Conservation (phyloP, 495 filamentous ascomycete genomes). For the Trichocladium uniseriatum region DNA sequence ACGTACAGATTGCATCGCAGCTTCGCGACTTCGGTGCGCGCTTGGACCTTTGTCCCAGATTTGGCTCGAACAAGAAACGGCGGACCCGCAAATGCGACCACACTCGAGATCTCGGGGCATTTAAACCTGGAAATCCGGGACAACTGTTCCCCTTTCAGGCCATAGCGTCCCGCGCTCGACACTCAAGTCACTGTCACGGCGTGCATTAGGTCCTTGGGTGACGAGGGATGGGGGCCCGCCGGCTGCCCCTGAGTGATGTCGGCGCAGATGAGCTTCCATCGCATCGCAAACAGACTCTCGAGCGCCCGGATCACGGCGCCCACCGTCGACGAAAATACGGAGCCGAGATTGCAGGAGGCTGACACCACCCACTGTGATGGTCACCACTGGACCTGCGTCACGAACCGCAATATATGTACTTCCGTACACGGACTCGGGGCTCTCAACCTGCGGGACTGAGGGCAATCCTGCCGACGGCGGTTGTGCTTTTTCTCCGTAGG, state of each 20-base stretch:
- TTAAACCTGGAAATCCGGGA: background rate
- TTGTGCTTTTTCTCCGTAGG: no score
- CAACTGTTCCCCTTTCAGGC: background rate
- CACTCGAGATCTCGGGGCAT: background rate
- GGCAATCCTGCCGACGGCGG: background rate
- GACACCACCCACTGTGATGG: background rate
- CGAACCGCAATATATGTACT: slow-evolving; percentile 2
- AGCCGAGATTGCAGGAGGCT: slow-evolving; percentile 12
- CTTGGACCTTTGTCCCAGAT: slow-evolving; percentile 2
- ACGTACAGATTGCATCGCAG: no score
- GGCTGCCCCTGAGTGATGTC: slow-evolving; percentile 1
- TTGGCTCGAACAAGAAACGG: background rate
- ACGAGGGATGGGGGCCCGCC: background rate
- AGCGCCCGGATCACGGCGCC: no score
- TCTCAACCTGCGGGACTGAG: background rate
- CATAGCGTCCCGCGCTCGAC: background rate
- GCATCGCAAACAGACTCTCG: no score
- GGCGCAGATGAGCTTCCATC: background rate
- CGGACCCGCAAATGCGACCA: background rate
- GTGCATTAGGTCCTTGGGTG: background rate
- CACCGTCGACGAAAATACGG: no score
- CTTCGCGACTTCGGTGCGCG: background rate
- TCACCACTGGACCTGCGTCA: no score
- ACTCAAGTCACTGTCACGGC: background rate
- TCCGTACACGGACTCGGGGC: background rate